Base-by-base conservation (phyloP, 2,329 filamentous ascomycete genomes). In the Calonectria fujianensis region DNA sequence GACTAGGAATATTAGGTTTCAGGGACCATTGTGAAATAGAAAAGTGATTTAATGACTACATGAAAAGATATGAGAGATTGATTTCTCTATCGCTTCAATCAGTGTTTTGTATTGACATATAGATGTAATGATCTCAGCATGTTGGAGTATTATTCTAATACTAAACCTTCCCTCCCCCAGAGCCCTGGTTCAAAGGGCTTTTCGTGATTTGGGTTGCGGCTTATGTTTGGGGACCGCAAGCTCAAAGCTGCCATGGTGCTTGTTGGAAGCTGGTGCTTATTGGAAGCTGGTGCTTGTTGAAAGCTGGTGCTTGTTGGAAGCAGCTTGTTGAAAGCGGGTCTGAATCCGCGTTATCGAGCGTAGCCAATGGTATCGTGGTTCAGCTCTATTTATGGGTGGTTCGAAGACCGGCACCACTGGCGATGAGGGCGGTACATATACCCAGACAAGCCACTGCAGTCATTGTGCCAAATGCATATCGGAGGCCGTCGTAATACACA, bases 401-500 rank as follows among this genome's bases (percentile, higher is more conserved):
- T 51, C 84, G 80, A 54, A 85, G 77, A 4, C 80, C 78, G 29
- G 79, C 82, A 27, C 82, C 78, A 39, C 76, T 83, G 1, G 83
- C 82, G 13, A 83, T 70, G 24, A 84, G 73, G 20, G 83, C 82
- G 4, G 84, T 80, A 27, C 79, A 64, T 7, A 85, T 75, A 10
- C 89, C 90, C 3, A 91, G 76, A 0, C 84, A 82, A 4, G 89
- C 90, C 24, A 91, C 86, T 0, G 79, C 84, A 0, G 91, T 91
- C 1, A 90, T 92, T 0, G 88, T 88, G 0, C 87, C 85, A 80
- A 93, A 93, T 0, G 90, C 89, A 69, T 90, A 89, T 41, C 85
- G 85, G 13, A 93, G 86, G 0, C 90, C 91, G 18, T 90, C 87
- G 69, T 92, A 93, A 77, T 93, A 93, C 0, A 93, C 90, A 18